Conservation (phyloP, 2,329 filamentous ascomycete genomes). For the Fusarium sterilihyphosum region DNA sequence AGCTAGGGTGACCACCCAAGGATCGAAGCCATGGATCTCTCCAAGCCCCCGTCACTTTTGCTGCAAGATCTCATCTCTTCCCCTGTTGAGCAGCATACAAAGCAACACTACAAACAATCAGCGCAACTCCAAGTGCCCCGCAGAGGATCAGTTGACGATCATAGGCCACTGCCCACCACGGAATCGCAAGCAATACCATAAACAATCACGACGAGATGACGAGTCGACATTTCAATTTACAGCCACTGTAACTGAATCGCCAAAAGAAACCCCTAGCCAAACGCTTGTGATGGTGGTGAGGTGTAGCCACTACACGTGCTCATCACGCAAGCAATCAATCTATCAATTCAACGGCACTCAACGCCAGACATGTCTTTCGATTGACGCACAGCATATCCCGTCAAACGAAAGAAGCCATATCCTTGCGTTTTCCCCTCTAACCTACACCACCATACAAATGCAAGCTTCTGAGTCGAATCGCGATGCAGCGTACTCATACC, state of each 20-base stretch:
- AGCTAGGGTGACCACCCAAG: conserved; percentile 15
- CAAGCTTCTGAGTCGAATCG: conserved; percentile 11
- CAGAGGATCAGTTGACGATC: conserved; percentile 31
- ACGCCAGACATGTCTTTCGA: conserved; percentile 21
- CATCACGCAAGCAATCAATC: conserved; percentile 11
- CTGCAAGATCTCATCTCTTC: conserved; percentile 34
- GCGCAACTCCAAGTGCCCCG: conserved; percentile 18
- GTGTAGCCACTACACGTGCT: conserved; percentile 18
- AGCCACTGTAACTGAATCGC: conserved; percentile 11
- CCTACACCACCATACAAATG: conserved; percentile 1
- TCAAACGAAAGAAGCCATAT: conserved; percentile 3
- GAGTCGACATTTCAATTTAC: conserved; percentile 5
- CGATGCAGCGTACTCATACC: conserved; percentile 1
- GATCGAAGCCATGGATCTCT: conserved; percentile 24
- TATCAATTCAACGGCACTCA: conserved; percentile 19
- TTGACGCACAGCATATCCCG: conserved; percentile 19
- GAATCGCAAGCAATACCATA: conserved; percentile 30
- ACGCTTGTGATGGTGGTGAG: conserved; percentile 13
- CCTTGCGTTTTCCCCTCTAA: not conserved
- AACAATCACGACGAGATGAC: conserved; percentile 21
- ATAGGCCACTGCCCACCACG: conserved; percentile 8
- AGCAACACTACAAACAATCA: not conserved
- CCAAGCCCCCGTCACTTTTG: not conserved
- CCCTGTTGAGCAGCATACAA: conserved; percentile 19
- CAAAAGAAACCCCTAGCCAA: not conserved